These are phyloP conservation scores for Huntiella moniliformis DNA, from an alignment of 2,329 filamentous ascomycete genomes.

Conservation along the genomic window DNA sequence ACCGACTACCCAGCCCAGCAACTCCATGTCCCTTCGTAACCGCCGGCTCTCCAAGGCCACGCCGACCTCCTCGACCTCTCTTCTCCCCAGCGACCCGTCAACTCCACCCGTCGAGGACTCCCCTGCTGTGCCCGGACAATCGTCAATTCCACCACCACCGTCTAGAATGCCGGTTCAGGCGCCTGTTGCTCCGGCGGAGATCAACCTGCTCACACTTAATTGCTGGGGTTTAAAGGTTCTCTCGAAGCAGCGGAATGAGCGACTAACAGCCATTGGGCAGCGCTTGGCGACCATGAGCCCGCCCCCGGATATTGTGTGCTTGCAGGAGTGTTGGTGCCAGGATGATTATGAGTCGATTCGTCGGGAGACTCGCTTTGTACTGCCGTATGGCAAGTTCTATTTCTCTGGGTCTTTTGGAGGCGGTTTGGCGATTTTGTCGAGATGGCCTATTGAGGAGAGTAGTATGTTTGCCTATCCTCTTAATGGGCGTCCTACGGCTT, in stretches of 20 bases:
- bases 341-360: constrained; percentile 67
- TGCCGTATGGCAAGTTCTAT: constrained; percentile 91
- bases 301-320: constrained; percentile 65
- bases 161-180: constrained; percentile 21
- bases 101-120: background rate
- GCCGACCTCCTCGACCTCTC: constrained; percentile 6
- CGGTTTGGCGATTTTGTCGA: constrained; percentile 72
- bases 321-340: constrained; percentile 89
- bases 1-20: background rate
- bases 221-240: constrained; percentile 93
- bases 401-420: constrained; percentile 74
- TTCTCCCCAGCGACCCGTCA: background rate
- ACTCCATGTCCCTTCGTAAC: constrained; percentile 9
- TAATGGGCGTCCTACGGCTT: constrained; percentile 81
- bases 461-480: constrained; percentile 76
- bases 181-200: constrained; percentile 22
- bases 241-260: constrained; percentile 56
- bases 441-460: constrained; percentile 83
- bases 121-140: background rate
- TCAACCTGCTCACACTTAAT: constrained; percentile 77
- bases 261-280: constrained; percentile 66
- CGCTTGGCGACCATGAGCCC: constrained; percentile 53
- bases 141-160: constrained; percentile 9
- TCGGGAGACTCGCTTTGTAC: constrained; percentile 47
- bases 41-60: constrained; percentile 7